Base-by-base conservation (phyloP, 441 rosid genomes). In the Corymbia citriodora region DNA sequence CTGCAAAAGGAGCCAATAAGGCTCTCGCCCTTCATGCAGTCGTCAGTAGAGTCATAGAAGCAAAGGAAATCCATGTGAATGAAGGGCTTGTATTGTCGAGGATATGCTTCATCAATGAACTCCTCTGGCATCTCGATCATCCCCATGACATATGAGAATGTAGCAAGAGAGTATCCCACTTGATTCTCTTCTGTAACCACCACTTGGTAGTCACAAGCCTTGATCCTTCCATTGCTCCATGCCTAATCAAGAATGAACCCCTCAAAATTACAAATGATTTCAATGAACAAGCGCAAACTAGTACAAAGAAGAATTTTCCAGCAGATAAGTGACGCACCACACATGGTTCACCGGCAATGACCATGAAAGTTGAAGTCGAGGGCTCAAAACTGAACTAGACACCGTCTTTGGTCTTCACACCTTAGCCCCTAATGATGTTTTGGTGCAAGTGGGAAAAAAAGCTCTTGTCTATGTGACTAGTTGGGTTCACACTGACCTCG, bases 401-500 rank as follows among this genome's bases (percentile, higher is more conserved):
- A 9, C 94, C 96, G 3, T 94, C 93, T 59, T 92, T 94, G 11
- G 93, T 93, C 92, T 92, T 92, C 59, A 96, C 83, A 90, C 93
- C 92, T 90, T 95, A 90, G 53, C 96, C 96, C 2, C 90, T 93
- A 16, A 96, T 92, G 25, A 94, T 92, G 93, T 96, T 94, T 45
- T 94, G 96, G 90, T 95, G 97, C 87, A 96, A 93, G n/a, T 96
- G 92, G 55, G 97, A 90, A 31, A 93, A 72, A 91, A 97, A 93
- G 91, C 95, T 94, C 92, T 54, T 54, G 93, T 96, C 97, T 12
- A 95, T 94, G 36, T 96, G 99, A 83, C 92, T 93, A 27, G 91
- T 86, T 74, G 95, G 94, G 31, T 92, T 95, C 33, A 87, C 87
- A 83, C 93, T 93, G 21, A 91, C 91, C 27, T 92, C 92, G 27